Percentiles rank a stretch among this genome's conserved stretches.
Conservation (phyloP, 768 basidiomycete species). For the Candolleomyces efflorescens region DNA sequence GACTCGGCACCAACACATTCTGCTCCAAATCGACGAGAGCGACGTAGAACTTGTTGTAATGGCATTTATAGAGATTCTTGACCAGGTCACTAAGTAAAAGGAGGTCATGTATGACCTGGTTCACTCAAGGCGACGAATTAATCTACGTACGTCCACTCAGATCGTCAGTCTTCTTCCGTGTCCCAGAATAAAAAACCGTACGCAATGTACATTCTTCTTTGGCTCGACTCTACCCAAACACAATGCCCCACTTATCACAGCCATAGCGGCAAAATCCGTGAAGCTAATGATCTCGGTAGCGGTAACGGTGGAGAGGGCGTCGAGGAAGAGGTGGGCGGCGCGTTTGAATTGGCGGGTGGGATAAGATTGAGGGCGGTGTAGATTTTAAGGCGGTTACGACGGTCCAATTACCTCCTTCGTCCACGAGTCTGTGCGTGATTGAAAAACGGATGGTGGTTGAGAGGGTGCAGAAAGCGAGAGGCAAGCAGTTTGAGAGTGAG, state of each 20-base stretch:
- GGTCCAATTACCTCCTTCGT: slow-evolving; percentile 97
- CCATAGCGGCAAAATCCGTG: slow-evolving; percentile 85
- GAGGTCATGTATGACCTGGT: slow-evolving; percentile 75
- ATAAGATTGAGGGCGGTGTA: slow-evolving; percentile 85
- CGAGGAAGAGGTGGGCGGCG: slow-evolving; percentile 78
- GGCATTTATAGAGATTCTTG: slow-evolving; percentile 86
- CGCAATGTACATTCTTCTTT: slow-evolving; percentile 84
- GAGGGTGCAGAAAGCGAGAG: no score
- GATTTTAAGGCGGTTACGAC: slow-evolving; percentile 93
- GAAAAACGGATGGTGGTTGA: no score
- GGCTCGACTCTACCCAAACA: slow-evolving; percentile 78
- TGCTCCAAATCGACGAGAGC: slow-evolving; percentile 72
- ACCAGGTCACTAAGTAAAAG: slow-evolving; percentile 80
- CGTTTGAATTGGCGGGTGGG: slow-evolving; percentile 85
- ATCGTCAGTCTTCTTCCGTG: no score
- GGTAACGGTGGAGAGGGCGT: slow-evolving; percentile 92
- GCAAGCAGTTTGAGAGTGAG: no score
- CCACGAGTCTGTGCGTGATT: slow-evolving; percentile 78
- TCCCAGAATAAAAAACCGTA: no score
- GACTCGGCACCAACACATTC: no score
- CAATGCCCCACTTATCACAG: slow-evolving; percentile 76
- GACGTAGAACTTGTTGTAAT: slow-evolving; percentile 92
- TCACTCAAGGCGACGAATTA: slow-evolving; percentile 83
- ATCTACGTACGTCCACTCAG: slow-evolving; percentile 54
- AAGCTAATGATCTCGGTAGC: slow-evolving; percentile 86